Evolutionary conservation across 2,329 filamentous ascomycete species (phyloP).

Genomic region (Neoascochyta sp.): DNA sequence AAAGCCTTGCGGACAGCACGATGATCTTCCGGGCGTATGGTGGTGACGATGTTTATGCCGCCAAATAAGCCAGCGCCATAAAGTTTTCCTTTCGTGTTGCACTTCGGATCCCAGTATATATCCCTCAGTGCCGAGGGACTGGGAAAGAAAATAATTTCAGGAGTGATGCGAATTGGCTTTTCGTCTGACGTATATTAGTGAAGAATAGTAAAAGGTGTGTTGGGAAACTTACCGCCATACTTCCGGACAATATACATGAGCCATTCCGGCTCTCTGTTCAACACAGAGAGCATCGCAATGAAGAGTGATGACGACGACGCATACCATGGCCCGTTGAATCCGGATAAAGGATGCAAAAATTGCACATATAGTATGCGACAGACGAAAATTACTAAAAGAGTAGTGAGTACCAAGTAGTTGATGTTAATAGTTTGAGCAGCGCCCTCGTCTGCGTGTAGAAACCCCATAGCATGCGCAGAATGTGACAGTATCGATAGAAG

Average conservation of each 20-base stretch:
- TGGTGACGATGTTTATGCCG: slow-evolving; percentile 35
- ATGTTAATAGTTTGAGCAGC: too few relatives aligned
- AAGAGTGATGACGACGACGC: slow-evolving; percentile 35
- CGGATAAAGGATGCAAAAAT: too few relatives aligned
- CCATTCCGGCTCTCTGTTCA: slow-evolving; percentile 27
- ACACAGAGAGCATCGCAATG: slow-evolving; percentile 24
- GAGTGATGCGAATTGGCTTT: slow-evolving; percentile 39
- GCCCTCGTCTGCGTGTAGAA: too few relatives aligned
- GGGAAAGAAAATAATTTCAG: slow-evolving; percentile 39
- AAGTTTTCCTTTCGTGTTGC: slow-evolving; percentile 35
- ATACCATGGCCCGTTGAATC: slow-evolving; percentile 45
- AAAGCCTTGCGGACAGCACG: slow-evolving; percentile 38
- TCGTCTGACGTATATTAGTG: slow-evolving; percentile 17
- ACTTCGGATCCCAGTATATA: slow-evolving; percentile 41
- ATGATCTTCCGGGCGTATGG: slow-evolving; percentile 34
- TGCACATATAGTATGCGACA: too few relatives aligned
- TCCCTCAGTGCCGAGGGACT: slow-evolving; percentile 36
- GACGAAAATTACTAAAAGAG: too few relatives aligned
- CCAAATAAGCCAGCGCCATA: slow-evolving; percentile 39
- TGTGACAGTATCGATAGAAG: too few relatives aligned
- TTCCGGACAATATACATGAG: slow-evolving; percentile 25
- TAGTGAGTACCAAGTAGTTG: too few relatives aligned
- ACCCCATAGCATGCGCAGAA: too few relatives aligned
- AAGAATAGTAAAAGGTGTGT: background rate
- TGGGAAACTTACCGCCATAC: slow-evolving; percentile 25